Conservation (phyloP, 495 filamentous ascomycete species). For the Penicillium daleae region DNA sequence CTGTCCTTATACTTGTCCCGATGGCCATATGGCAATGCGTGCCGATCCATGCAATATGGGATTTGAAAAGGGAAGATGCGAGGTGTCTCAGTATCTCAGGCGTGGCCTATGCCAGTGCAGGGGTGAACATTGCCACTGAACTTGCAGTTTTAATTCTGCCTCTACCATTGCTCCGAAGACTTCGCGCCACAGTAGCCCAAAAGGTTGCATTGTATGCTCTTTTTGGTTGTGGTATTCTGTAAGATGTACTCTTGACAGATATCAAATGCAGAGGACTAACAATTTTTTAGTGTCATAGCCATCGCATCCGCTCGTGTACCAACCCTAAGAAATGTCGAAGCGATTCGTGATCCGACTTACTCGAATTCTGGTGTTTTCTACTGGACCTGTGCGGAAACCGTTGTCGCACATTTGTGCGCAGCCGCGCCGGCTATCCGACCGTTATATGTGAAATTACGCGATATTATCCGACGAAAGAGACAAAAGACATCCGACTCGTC, state of each 20-base stretch:
- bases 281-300: slow-evolving; percentile 11
- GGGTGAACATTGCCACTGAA: slow-evolving; percentile 19
- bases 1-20: slow-evolving; percentile 11
- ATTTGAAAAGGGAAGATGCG: slow-evolving; percentile 8
- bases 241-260: neutral
- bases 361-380: slow-evolving; percentile 6
- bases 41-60: slow-evolving; percentile 16
- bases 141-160: slow-evolving; percentile 17
- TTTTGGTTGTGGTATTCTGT: slow-evolving; percentile 20
- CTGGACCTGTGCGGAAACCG: slow-evolving; percentile 21
- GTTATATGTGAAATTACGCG: slow-evolving; percentile 12
- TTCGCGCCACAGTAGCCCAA: slow-evolving; percentile 8
- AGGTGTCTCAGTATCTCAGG: slow-evolving; percentile 15
- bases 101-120: slow-evolving; percentile 22
- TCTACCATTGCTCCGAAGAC: slow-evolving; percentile 13
- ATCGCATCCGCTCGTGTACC: slow-evolving; percentile 21
- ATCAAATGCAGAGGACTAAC: neutral
- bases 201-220: slow-evolving; percentile 16
- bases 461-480: neutral
- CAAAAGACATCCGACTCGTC: neutral
- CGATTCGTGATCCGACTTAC: slow-evolving; percentile 16
- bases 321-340: slow-evolving; percentile 13
- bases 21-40: slow-evolving; percentile 24
- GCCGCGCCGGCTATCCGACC: slow-evolving; percentile 18
- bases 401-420: slow-evolving; percentile 19